Conservation (phyloP, 2,329 filamentous ascomycete species). For the Monosporascus sp. region DNA sequence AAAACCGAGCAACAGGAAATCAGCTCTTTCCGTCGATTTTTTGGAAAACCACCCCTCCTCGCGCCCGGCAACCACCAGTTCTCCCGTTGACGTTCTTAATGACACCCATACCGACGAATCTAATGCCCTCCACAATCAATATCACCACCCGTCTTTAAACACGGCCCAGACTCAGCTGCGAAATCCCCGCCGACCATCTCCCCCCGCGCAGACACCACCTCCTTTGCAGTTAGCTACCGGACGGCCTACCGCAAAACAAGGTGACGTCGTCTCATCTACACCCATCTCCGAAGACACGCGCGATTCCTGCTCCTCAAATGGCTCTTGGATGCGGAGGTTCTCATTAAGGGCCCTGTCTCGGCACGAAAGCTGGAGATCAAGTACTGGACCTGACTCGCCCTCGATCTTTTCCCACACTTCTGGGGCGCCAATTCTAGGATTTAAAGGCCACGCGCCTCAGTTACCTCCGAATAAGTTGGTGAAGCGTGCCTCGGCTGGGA, state of each 20-base stretch:
- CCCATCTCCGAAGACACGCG: constrained; percentile 39
- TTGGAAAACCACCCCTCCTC: constrained; percentile 26
- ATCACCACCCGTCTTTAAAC: constrained; percentile 5
- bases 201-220: constrained; percentile 33
- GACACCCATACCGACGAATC: constrained; percentile 26
- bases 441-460: constrained; percentile 33
- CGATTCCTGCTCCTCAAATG: constrained; percentile 55
- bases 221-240: constrained; percentile 35
- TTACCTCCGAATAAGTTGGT: constrained; percentile 70
- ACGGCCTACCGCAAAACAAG: constrained; percentile 34
- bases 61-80: constrained; percentile 39
- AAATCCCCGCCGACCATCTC: constrained; percentile 20
- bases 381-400: constrained; percentile 59
- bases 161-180: constrained; percentile 11
- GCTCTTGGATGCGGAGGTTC: constrained; percentile 69
- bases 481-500: constrained; percentile 61
- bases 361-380: constrained; percentile 59
- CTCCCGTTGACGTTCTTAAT: constrained; percentile 19
- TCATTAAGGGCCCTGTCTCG: constrained; percentile 62
- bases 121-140: constrained; percentile 30
- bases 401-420: constrained; percentile 65
- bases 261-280: constrained; percentile 13
- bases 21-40: constrained; percentile 29
- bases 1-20: constrained; percentile 27
- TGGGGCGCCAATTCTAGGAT: constrained; percentile 55